Evolutionary conservation across 768 basidiomycete species (phyloP).

Genomic region (Auriscalpium vulgare): DNA sequence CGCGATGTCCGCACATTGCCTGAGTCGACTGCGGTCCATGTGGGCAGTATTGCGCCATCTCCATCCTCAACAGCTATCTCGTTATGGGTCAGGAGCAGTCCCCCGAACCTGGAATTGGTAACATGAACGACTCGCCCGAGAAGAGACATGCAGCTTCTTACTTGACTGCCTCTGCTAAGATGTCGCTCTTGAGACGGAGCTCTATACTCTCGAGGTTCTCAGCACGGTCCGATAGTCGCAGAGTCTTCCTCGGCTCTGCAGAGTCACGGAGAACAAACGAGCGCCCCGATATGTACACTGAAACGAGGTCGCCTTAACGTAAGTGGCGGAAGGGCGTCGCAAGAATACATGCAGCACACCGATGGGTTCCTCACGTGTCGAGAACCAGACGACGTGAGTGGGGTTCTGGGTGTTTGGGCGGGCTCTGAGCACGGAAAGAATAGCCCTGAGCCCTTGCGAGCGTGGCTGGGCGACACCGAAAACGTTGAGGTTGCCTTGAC

Average conservation of each 20-base stretch:
- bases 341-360: constrained; percentile 36
- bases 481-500: constrained; percentile 75
- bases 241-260: constrained; percentile 68
- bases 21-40: constrained; percentile 87
- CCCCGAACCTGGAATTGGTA: constrained; percentile 57
- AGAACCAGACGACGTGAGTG: constrained; percentile 89
- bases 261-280: constrained; percentile 91
- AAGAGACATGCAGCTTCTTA: constrained; percentile 23
- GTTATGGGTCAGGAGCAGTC: constrained; percentile 88
- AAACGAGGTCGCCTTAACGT: constrained; percentile 7
- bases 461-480: constrained; percentile 96
- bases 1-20: constrained; percentile 78
- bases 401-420: constrained; percentile 55
- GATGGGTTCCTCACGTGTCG: constrained; percentile 92
- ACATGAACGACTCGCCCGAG: background rate
- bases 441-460: constrained; percentile 82
- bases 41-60: constrained; percentile 78
- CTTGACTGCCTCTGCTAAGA: constrained; percentile 76
- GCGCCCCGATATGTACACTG: constrained; percentile 83
- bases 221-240: constrained; percentile 84
- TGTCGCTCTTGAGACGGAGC: constrained; percentile 80
- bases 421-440: constrained; percentile 77
- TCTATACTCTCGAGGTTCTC: constrained; percentile 95
- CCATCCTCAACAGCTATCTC: constrained; percentile 74
- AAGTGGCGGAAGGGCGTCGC: no score